These are phyloP conservation scores for Basipetospora chlamydospora DNA, from an alignment of 2,329 filamentous ascomycete genomes.

Conservation along the genomic window DNA sequence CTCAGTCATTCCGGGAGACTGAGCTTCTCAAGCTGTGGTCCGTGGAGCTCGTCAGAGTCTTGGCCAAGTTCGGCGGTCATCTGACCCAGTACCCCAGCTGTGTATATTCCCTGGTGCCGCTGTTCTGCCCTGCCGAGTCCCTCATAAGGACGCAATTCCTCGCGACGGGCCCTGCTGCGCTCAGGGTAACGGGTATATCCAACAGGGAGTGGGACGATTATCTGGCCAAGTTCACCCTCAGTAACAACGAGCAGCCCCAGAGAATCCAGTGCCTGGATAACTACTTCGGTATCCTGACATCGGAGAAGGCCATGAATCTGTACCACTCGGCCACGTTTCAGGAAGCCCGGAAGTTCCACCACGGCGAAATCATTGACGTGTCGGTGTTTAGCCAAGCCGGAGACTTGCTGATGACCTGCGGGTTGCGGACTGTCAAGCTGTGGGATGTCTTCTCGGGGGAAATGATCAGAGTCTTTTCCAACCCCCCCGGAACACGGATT, in stretches of 20 bases:
- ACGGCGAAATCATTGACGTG: neutral
- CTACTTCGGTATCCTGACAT: neutral
- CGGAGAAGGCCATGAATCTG: neutral
- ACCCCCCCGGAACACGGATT: neutral
- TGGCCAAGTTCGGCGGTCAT: neutral
- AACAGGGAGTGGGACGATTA: neutral
- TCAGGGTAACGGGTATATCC: neutral
- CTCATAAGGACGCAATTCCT: neutral
- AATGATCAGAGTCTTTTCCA: neutral
- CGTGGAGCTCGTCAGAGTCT: neutral
- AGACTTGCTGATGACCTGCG: neutral
- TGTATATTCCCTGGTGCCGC: neutral
- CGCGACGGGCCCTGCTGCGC: neutral
- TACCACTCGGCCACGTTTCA: neutral
- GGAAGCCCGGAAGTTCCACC: neutral
- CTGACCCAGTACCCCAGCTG: neutral
- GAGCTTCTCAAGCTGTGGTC: neutral
- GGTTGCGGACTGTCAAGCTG: neutral
- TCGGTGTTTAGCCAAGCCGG: neutral
- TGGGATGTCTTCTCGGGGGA: neutral
- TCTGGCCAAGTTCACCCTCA: neutral
- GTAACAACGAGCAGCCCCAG: neutral
- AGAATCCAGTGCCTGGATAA: neutral
- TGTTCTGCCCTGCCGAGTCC: neutral
- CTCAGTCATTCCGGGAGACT: neutral